phyloP scores from a whole-genome alignment of 2,329 filamentous ascomycete genomes.

The Xylariaceae sp. region DNA sequence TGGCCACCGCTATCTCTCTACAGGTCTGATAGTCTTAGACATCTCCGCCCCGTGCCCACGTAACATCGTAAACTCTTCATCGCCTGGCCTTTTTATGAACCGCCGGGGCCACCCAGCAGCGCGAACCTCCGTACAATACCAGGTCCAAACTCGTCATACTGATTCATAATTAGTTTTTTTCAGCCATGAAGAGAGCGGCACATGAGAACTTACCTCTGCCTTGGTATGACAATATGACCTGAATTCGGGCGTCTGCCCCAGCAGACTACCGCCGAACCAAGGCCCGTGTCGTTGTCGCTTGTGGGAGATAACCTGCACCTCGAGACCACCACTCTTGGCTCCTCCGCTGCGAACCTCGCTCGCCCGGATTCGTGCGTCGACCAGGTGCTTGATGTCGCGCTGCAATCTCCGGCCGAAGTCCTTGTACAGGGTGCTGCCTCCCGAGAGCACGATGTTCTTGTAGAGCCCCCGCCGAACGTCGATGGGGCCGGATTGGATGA shows the following conservation, averaged over 20 bases:
- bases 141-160: conserved; percentile 94
- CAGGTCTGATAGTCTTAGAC: too few relatives aligned
- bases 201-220: conserved; percentile 47
- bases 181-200: conserved; percentile 2
- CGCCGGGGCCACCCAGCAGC: conserved; percentile 83
- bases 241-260: conserved; percentile 97
- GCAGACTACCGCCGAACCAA: conserved; percentile 94
- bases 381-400: conserved; percentile 91
- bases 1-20: too few relatives aligned
- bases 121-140: conserved; percentile 94
- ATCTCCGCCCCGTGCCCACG: too few relatives aligned
- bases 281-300: conserved; percentile 95
- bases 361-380: conserved; percentile 85
- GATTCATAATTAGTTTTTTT: conserved; percentile 10
- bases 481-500: conserved; percentile 96
- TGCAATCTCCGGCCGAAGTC: conserved; percentile 95
- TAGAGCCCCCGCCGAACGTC: conserved; percentile 94
- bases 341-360: conserved; percentile 89
- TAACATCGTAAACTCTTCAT: conserved; percentile 4
- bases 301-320: conserved; percentile 95
- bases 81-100: conserved; percentile 43
- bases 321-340: conserved; percentile 85
- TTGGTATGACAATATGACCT: conserved; percentile 97
- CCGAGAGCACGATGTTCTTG: conserved; percentile 98
- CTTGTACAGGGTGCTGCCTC: conserved; percentile 95